Percentiles rank a stretch among this genome's conserved stretches.
These are phyloP conservation scores for Capsicum chinense DNA, from an alignment of 257 asterid genomes.

Conservation along the genomic window DNA sequence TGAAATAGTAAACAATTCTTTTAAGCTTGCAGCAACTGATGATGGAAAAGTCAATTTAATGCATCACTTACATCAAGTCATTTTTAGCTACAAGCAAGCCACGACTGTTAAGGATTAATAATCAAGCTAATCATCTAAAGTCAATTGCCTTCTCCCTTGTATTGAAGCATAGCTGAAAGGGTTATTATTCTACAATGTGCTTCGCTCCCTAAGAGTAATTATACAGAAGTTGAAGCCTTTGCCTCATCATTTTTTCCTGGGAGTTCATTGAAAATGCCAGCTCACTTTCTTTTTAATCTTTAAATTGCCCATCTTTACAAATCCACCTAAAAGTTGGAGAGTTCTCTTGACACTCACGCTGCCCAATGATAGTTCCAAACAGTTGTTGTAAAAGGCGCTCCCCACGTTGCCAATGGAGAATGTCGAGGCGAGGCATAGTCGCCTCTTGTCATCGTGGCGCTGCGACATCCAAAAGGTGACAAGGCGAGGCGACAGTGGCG, in stretches of 20 bases:
- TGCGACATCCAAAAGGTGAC: too few relatives aligned
- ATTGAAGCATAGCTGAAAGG: slow-evolving; percentile 1
- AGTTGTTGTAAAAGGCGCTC: too few relatives aligned
- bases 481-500: too few relatives aligned
- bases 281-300: slow-evolving; percentile 21
- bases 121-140: neutral
- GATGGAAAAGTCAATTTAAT: neutral
- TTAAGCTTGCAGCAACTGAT: slow-evolving; percentile 5
- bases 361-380: neutral
- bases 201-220: neutral
- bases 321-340: slow-evolving; percentile 3
- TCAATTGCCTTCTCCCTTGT: slow-evolving; percentile 5
- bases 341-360: neutral
- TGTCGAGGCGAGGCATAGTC: too few relatives aligned
- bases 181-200: neutral
- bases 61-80: neutral
- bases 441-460: too few relatives aligned
- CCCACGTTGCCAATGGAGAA: too few relatives aligned
- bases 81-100: slow-evolving; percentile 18
- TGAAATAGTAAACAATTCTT: neutral
- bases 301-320: neutral
- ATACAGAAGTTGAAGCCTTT: neutral
- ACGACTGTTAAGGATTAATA: neutral
- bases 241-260: neutral
- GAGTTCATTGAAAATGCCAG: neutral